Conservation (phyloP, 1,284 basidiomycete genomes). For the Tremellales sp. region DNA sequence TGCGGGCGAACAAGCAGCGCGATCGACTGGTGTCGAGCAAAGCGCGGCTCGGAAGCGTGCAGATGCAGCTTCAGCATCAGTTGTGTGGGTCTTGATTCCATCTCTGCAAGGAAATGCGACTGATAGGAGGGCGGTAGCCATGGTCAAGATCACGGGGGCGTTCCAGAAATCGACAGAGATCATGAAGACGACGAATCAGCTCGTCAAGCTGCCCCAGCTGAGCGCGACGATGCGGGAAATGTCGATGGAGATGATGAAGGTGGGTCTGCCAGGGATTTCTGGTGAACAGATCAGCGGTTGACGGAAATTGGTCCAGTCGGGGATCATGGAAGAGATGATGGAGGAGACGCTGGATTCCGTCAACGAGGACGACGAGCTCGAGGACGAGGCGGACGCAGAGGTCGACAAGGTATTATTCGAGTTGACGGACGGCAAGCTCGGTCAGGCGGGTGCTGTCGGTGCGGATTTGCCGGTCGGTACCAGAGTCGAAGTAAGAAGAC, state of each 20-base stretch:
- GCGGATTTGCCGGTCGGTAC: constrained; percentile 79
- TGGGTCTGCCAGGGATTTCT: constrained; percentile 36
- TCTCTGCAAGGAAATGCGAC: background rate
- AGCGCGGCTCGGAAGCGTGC: constrained; percentile 86
- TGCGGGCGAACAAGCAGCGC: constrained; percentile 90
- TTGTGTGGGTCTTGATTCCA: constrained; percentile 60
- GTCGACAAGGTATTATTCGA: constrained; percentile 96
- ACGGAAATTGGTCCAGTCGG: constrained; percentile 58
- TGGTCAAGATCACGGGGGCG: constrained; percentile 94
- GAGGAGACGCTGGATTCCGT: constrained; percentile 73
- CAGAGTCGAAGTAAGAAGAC: constrained; percentile 50
- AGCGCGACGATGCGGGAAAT: constrained; percentile 92
- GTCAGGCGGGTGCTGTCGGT: constrained; percentile 69
- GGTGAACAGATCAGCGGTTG: constrained; percentile 1
- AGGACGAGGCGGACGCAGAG: constrained; percentile 95
- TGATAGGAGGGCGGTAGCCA: constrained; percentile 58
- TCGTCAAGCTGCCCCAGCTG: constrained; percentile 89
- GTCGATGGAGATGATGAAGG: constrained; percentile 99
- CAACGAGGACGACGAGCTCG: constrained; percentile 89
- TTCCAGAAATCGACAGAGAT: constrained; percentile 98
- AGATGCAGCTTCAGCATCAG: constrained; percentile 87
- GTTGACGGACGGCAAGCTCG: constrained; percentile 92
- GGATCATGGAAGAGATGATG: constrained; percentile 90
- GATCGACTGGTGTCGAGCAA: constrained; percentile 88
- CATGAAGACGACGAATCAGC: constrained; percentile 92